Evolutionary conservation across 345 rosid genomes (phyloP).

Genomic region (Sisymbrium altissimum): DNA sequence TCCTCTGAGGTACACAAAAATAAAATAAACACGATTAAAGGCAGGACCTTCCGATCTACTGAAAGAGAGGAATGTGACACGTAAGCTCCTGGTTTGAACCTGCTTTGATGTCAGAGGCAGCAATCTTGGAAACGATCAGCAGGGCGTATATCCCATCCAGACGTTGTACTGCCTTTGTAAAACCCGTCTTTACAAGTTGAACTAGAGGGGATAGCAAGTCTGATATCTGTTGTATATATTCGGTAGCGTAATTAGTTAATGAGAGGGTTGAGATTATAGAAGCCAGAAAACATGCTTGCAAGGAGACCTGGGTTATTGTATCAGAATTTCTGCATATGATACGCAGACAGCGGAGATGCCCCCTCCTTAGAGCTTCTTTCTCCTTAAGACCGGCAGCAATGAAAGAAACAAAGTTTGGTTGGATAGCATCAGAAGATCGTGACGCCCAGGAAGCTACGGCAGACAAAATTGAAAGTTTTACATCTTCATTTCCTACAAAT

Average conservation of each 20-base stretch:
- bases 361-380: slow-evolving; percentile 86
- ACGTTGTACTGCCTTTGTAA: slow-evolving; percentile 84
- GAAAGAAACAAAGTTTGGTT: slow-evolving; percentile 66
- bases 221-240: slow-evolving; percentile 56
- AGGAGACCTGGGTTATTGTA: slow-evolving; percentile 58
- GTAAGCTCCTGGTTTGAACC: slow-evolving; percentile 37
- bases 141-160: slow-evolving; percentile 94
- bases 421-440: slow-evolving; percentile 61
- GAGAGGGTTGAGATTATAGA: not conserved
- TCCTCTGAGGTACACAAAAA: slow-evolving; percentile 58
- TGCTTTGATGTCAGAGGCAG: slow-evolving; percentile 87
- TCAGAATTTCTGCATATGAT: slow-evolving; percentile 67
- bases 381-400: slow-evolving; percentile 84
- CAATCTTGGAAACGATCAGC: slow-evolving; percentile 71
- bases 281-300: slow-evolving; percentile 7
- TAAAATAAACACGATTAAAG: slow-evolving; percentile 21
- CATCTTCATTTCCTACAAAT: slow-evolving; percentile 84
- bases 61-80: slow-evolving; percentile 6
- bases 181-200: slow-evolving; percentile 92
- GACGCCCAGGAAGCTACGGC: slow-evolving; percentile 76
- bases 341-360: slow-evolving; percentile 76
- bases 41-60: not conserved
- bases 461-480: slow-evolving; percentile 69
- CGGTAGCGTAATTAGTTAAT: slow-evolving; percentile 19
- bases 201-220: slow-evolving; percentile 74